Base-by-base conservation (phyloP, 1,284 basidiomycete species). In the Ganoderma lucidum region DNA sequence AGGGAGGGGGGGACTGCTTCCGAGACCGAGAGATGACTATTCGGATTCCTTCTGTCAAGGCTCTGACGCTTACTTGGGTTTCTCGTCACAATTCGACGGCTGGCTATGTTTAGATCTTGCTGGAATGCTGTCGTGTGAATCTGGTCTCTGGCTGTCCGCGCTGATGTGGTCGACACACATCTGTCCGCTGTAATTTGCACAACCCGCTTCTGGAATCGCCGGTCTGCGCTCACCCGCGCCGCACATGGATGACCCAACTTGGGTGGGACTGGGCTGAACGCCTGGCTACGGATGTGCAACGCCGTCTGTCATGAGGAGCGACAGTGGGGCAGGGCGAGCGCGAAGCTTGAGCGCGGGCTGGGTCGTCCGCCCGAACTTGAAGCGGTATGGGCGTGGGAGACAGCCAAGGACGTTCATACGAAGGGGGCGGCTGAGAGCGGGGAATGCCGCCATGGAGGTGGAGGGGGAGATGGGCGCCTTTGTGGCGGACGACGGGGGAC, bases 31-130 rank as follows among this genome's bases (percentile, higher is more conserved):
- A 69, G 69, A 73, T 70, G 65, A 56, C 70, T 51, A 51, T 51
- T 51, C 48, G 48, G 48, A 51, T 69, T 67, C 56, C 71, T 71
- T 53, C 64, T 73, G 70, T 69, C 72, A 71, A 28, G 19, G n/a
- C n/a, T 55, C 55, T 62, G 68, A 61, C 68, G 66, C 68, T 56
- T 28, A 14, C 39, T 59, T 41, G 51, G 35, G 42, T 65, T 37
- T 65, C 66, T 59, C 61, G 69, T 63, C 65, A 53, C 39, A 59
- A 55, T n/a, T 37, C 62, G 63, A 66, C 44, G 64, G 28, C 61
- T 51, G 55, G 61, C 65, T 66, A 68, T 70, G 68, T 69, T 69
- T 69, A 70, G 69, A 17, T 42, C 28, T n/a, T 1, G 23, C 44
- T 53, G 37, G 51, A 32, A 41, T 8, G 12, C 37, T 17, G 53